Conservation (phyloP, 345 rosid genomes). For the Rhodamnia argentea region DNA sequence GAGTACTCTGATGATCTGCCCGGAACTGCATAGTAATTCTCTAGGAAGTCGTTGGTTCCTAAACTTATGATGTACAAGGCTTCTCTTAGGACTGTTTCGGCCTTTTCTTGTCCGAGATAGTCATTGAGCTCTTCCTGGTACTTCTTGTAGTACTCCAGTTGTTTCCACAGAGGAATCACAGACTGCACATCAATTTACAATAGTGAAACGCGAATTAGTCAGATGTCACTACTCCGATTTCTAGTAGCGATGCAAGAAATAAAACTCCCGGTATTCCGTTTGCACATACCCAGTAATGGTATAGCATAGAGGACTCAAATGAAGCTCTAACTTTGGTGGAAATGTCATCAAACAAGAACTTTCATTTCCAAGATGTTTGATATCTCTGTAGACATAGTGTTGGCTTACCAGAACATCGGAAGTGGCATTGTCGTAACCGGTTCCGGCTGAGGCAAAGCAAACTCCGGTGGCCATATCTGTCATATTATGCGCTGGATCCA, state of each 20-base stretch:
- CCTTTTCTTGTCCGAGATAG: conserved; percentile 38
- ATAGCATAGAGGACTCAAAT: background rate
- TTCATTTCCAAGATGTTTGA: background rate
- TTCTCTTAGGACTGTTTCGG: conserved; percentile 35
- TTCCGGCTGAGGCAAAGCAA: conserved; percentile 89
- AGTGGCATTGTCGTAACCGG: conserved; percentile 78
- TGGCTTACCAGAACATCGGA: conserved; percentile 59
- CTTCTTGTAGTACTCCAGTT: conserved; percentile 64
- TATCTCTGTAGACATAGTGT: background rate
- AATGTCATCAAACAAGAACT: background rate
- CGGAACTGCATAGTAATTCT: conserved; percentile 48
- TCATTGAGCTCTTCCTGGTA: conserved; percentile 45
- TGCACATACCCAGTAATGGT: too few species aligned
- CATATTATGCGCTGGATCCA: conserved; percentile 55
- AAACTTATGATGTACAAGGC: conserved; percentile 63
- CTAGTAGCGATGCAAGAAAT: background rate
- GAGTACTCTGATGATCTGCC: conserved; percentile 29
- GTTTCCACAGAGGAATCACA: conserved; percentile 80
- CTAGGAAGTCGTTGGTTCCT: conserved; percentile 84
- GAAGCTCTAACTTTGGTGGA: background rate
- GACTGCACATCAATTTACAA: conserved; percentile 24
- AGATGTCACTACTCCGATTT: background rate
- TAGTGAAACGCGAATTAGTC: background rate
- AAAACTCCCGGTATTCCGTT: background rate
- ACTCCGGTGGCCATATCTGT: conserved; percentile 72